These are phyloP conservation scores for Daedaleopsis nitida DNA, from an alignment of 768 basidiomycete genomes.

Conservation along the genomic window DNA sequence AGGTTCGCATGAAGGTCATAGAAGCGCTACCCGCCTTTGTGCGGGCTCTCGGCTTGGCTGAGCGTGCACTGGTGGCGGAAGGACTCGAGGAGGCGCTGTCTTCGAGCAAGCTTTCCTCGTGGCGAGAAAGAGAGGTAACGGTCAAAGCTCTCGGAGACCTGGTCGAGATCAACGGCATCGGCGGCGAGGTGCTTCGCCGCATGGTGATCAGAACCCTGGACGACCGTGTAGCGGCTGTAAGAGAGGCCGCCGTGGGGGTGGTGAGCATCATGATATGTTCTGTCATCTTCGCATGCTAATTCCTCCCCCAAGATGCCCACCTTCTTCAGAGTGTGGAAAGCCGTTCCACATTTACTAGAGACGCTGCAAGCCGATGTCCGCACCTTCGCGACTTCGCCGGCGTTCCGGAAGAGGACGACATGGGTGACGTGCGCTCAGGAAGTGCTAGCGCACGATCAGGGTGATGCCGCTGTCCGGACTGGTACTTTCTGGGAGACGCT, in stretches of 20 bases:
- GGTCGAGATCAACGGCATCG: slow-evolving; percentile 41
- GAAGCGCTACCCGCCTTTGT: slow-evolving; percentile 66
- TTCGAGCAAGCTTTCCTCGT: slow-evolving; percentile 62
- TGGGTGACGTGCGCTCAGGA: slow-evolving; percentile 76
- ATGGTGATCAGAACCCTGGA: slow-evolving; percentile 65
- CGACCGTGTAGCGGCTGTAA: slow-evolving; percentile 82
- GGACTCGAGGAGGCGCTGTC: slow-evolving; percentile 50
- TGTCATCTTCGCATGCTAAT: background rate
- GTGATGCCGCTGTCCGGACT: slow-evolving; percentile 39
- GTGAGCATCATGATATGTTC: slow-evolving; percentile 44
- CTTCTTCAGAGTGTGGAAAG: slow-evolving; percentile 22
- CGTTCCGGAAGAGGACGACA: slow-evolving; percentile 40
- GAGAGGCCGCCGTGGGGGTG: slow-evolving; percentile 68
- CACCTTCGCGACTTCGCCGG: slow-evolving; percentile 18
- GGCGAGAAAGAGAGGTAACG: slow-evolving; percentile 81
- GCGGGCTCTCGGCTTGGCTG: slow-evolving; percentile 46
- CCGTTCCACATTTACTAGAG: slow-evolving; percentile 14
- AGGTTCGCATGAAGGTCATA: slow-evolving; percentile 70
- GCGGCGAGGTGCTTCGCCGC: slow-evolving; percentile 48
- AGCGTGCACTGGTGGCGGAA: slow-evolving; percentile 45
- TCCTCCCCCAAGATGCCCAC: slow-evolving; percentile 8
- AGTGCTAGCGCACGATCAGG: slow-evolving; percentile 43
- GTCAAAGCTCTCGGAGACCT: slow-evolving; percentile 58
- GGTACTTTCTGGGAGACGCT: slow-evolving; percentile 59
- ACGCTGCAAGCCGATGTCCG: slow-evolving; percentile 21